Evolutionary conservation across 768 basidiomycete species (phyloP).

Genomic region (Tylopilus cervinicoccineus): DNA sequence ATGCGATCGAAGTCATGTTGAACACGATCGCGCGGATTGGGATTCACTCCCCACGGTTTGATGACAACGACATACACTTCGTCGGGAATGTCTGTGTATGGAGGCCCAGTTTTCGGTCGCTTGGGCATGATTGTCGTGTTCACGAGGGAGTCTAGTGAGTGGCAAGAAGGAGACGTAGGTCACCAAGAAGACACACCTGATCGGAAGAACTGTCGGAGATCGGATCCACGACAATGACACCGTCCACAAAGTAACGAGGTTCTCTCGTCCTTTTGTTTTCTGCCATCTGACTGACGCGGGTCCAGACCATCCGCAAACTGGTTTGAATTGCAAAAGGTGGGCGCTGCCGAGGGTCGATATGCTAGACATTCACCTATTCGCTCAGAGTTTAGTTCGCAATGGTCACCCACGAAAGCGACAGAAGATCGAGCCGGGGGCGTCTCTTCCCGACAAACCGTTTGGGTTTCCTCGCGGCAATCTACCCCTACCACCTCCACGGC

Average conservation of each 20-base stretch:
- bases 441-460: neutral
- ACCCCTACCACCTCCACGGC: neutral
- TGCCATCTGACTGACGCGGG: slow-evolving; percentile 4
- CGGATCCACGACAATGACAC: slow-evolving; percentile 6
- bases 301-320: slow-evolving; percentile 49
- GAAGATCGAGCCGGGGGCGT: slow-evolving; percentile 16
- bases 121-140: slow-evolving; percentile 15
- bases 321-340: slow-evolving; percentile 52
- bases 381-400: slow-evolving; percentile 10
- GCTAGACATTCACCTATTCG: neutral
- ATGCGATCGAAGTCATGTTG: slow-evolving; percentile 19
- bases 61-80: slow-evolving; percentile 24
- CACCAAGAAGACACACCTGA: neutral
- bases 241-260: slow-evolving; percentile 12
- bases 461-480: neutral
- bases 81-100: slow-evolving; percentile 20
- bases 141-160: neutral
- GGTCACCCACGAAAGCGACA: slow-evolving; percentile 15
- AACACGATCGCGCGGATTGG: slow-evolving; percentile 3
- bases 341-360: neutral
- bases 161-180: neutral
- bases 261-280: neutral
- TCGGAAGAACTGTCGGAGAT: neutral
- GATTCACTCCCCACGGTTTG: slow-evolving; percentile 22
- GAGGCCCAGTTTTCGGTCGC: slow-evolving; percentile 23